Percentiles rank a stretch among this genome's conserved stretches.
These are phyloP conservation scores for Pythium folliculosum DNA, from an alignment of 352 stramenopile species.

Conservation along the genomic window DNA sequence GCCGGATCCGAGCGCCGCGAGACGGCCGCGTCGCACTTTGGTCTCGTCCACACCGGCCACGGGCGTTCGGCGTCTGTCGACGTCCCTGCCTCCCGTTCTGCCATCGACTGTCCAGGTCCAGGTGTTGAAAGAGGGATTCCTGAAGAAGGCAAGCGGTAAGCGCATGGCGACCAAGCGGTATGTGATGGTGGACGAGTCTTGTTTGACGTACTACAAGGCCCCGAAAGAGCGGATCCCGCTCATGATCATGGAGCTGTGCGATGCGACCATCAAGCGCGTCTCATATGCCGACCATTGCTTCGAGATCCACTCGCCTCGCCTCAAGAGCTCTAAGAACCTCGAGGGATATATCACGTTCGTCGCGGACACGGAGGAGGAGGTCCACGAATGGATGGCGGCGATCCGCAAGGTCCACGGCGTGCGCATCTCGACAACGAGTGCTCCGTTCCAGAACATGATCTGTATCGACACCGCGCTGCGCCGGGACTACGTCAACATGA, in stretches of 20 bases:
- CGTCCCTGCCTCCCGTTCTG: slow-evolving; percentile 54
- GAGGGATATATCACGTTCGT: slow-evolving; percentile 86
- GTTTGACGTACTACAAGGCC: slow-evolving; percentile 85
- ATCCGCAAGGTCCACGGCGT: slow-evolving; percentile 85
- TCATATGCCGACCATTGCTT: slow-evolving; percentile 87
- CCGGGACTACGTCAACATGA: slow-evolving; percentile 86
- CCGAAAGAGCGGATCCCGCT: slow-evolving; percentile 84
- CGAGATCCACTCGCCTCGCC: slow-evolving; percentile 78
- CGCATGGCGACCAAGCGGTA: slow-evolving; percentile 86
- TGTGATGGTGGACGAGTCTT: slow-evolving; percentile 86
- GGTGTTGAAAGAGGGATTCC: slow-evolving; percentile 81
- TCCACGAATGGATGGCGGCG: slow-evolving; percentile 87
- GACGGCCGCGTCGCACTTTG: slow-evolving; percentile 54
- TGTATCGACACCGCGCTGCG: slow-evolving; percentile 83
- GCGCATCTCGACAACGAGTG: slow-evolving; percentile 65
- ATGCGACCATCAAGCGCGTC: slow-evolving; percentile 79
- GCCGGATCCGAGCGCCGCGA: slow-evolving; percentile 16
- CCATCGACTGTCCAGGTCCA: slow-evolving; percentile 71
- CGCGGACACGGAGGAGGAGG: slow-evolving; percentile 77
- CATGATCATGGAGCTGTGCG: slow-evolving; percentile 82
- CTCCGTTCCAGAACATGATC: slow-evolving; percentile 88
- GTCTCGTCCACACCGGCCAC: slow-evolving; percentile 56
- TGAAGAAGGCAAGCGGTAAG: slow-evolving; percentile 82
- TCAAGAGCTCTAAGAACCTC: slow-evolving; percentile 84
- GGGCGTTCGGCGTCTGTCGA: slow-evolving; percentile 47